A percentile compares a stretch with the other conserved stretches of the same genome.
phyloP scores from a whole-genome alignment of 1,139 yeast genomes.

The Wickerhamomyces sp. region DNA sequence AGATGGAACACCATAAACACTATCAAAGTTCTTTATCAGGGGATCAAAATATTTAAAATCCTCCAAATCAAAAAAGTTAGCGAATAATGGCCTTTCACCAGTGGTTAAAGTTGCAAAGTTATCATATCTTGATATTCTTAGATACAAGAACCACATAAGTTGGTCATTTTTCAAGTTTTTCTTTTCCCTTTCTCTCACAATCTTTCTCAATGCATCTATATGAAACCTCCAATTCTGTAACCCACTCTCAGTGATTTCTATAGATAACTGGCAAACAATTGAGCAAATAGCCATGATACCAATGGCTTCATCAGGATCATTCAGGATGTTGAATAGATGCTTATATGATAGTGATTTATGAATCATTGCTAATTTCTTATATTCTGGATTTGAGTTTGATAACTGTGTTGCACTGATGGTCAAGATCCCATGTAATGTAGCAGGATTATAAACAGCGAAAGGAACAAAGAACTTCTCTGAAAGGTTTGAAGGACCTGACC shows the following conservation, averaged over 20 bases:
- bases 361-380: not conserved
- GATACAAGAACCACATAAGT: too few species aligned
- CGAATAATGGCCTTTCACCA: not conserved
- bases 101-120: not conserved
- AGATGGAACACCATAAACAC: not conserved
- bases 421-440: conserved; percentile 2
- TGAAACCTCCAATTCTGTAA: conserved; percentile 2
- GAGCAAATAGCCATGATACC: conserved; percentile 2
- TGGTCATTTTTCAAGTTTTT: not conserved
- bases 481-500: conserved; percentile 2
- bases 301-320: not conserved
- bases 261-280: conserved; percentile 2
- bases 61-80: not conserved
- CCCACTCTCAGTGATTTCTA: conserved; percentile 1
- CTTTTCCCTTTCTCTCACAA: not conserved
- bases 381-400: conserved; percentile 2
- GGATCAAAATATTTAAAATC: not conserved
- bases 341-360: conserved; percentile 3
- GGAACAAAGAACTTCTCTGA: conserved; percentile 5
- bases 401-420: conserved; percentile 2
- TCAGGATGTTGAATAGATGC: conserved; percentile 1
- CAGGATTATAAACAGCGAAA: conserved; percentile 2
- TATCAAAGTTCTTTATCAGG: not conserved
- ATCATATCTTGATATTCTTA: not conserved
- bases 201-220: conserved; percentile 1